A percentile compares a stretch with the other conserved stretches of the same genome.
These are phyloP conservation scores for Alternaria consortialis DNA, from an alignment of 2,329 filamentous ascomycete genomes.

Conservation along the genomic window DNA sequence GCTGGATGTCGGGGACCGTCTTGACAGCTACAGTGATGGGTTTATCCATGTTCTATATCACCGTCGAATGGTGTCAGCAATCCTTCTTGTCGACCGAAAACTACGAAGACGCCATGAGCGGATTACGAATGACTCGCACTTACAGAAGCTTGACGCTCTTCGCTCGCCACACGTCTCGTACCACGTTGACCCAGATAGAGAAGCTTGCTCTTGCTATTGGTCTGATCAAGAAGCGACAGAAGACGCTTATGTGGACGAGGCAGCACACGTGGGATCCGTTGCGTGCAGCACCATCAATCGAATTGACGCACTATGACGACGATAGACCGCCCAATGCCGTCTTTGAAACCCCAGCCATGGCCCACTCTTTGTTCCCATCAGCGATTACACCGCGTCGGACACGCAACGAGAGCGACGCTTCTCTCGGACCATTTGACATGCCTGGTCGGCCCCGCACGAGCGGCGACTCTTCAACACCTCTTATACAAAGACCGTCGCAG, in stretches of 20 bases:
- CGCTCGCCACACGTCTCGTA: slow-evolving; percentile 21
- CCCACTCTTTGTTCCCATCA: not conserved
- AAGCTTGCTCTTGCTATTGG: slow-evolving; percentile 20
- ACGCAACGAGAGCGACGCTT: not conserved
- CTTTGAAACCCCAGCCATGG: not conserved
- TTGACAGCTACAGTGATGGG: slow-evolving; percentile 44
- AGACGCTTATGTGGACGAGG: slow-evolving; percentile 37
- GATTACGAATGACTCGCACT: slow-evolving; percentile 36
- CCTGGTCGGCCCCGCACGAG: not conserved
- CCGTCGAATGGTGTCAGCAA: slow-evolving; percentile 52
- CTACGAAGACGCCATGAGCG: slow-evolving; percentile 38
- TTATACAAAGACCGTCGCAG: not conserved
- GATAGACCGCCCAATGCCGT: not conserved
- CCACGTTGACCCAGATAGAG: slow-evolving; percentile 25
- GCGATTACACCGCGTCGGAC: not conserved
- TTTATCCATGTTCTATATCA: slow-evolving; percentile 49
- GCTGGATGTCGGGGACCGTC: slow-evolving; percentile 46
- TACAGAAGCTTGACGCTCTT: slow-evolving; percentile 31
- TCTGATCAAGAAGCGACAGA: slow-evolving; percentile 30
- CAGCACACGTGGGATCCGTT: slow-evolving; percentile 18
- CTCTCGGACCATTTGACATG: not conserved
- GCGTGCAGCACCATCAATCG: not conserved
- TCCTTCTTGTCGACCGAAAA: slow-evolving; percentile 48
- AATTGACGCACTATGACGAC: not conserved
- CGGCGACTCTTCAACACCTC: not conserved